Percentiles rank a stretch among this genome's conserved stretches.
Evolutionary conservation across 148 eudicot species (phyloP).

Genomic region (Rhododendron simsii): DNA sequence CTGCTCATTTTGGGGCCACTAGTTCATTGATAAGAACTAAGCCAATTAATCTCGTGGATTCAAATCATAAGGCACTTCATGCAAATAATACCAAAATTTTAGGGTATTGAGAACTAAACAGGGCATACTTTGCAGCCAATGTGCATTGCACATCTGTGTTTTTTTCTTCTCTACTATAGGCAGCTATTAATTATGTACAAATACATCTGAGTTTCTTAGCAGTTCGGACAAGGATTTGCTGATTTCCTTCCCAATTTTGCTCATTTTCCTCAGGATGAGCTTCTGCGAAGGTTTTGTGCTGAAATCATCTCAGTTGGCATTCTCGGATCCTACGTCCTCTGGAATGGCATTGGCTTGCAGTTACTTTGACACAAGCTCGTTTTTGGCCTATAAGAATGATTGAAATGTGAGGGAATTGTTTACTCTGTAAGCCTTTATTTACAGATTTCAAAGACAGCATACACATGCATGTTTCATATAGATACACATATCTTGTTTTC

Average conservation of each 20-base stretch:
- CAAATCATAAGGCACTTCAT: background rate
- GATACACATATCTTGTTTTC: background rate
- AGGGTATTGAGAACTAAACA: background rate
- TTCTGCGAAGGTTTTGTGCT: conserved; percentile 10
- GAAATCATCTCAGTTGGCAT: conserved; percentile 15
- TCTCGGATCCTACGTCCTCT: conserved; percentile 18
- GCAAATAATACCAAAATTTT: background rate
- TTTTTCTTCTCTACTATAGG: background rate
- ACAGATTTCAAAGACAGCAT: background rate
- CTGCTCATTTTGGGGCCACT: background rate
- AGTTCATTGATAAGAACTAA: background rate
- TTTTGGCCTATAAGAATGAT: conserved; percentile 10
- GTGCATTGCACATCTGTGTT: background rate
- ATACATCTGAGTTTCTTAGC: background rate
- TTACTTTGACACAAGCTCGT: conserved; percentile 14
- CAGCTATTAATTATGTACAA: background rate
- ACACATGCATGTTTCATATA: background rate
- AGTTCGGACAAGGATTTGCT: background rate
- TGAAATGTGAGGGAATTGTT: background rate
- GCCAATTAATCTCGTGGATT: background rate
- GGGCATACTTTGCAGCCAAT: background rate
- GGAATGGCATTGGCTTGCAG: conserved; percentile 19
- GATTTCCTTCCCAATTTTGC: background rate
- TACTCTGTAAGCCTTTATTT: background rate
- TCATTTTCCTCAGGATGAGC: conserved; percentile 10